Evolutionary conservation across 305 asterid genomes (phyloP).

Genomic region (Solanum chacoense): DNA sequence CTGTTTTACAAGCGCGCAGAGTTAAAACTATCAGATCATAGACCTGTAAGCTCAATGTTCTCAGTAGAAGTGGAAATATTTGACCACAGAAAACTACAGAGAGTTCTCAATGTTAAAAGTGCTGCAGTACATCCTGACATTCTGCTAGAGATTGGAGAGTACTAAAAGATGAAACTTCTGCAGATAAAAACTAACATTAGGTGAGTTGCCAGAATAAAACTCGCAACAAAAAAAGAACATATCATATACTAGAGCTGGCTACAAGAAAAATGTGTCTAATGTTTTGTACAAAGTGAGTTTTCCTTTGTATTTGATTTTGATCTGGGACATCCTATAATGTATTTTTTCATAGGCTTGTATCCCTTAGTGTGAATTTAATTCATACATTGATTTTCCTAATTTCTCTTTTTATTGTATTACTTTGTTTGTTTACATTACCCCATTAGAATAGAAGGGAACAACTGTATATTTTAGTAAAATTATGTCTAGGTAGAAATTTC

Average conservation of each 20-base stretch:
- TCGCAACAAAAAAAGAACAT: neutral
- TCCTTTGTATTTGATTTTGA: neutral
- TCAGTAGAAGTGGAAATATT: constrained; percentile 73
- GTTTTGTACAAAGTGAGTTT: neutral
- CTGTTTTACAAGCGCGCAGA: constrained; percentile 54
- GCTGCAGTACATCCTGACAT: constrained; percentile 56
- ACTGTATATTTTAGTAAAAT: neutral
- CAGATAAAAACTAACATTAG: neutral
- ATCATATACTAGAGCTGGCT: neutral
- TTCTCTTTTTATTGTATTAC: neutral
- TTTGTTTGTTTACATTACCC: neutral
- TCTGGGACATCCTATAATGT: neutral
- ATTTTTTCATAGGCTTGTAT: neutral
- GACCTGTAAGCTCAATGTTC: constrained; percentile 73
- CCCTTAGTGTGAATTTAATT: neutral
- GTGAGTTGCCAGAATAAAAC: neutral
- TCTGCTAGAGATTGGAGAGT: constrained; percentile 9
- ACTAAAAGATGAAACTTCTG: neutral
- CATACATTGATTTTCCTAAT: neutral
- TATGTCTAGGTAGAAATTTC: neutral
- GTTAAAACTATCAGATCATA: constrained; percentile 65
- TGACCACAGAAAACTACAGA: constrained; percentile 66
- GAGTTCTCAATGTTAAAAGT: constrained; percentile 56
- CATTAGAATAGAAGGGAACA: neutral
- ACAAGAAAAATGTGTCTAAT: neutral